Evolutionary conservation across 495 filamentous ascomycete genomes (phyloP).

Genomic region (Podospora fimiseda): DNA sequence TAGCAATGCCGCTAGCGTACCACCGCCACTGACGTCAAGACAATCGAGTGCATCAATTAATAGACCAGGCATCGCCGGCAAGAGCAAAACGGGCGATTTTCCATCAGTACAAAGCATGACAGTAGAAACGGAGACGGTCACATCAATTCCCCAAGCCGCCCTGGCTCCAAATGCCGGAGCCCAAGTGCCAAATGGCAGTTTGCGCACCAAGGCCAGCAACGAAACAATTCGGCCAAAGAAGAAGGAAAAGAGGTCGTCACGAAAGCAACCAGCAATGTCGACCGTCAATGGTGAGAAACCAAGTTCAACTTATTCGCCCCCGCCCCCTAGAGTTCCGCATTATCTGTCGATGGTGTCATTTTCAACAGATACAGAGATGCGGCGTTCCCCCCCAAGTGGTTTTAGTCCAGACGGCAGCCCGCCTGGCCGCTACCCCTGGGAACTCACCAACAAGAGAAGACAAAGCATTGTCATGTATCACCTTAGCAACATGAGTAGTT

Average conservation of each 20-base stretch:
- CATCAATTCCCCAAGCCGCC: constrained; percentile 83
- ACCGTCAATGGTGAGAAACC: constrained; percentile 63
- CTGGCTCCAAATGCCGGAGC: constrained; percentile 61
- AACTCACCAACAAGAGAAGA: constrained; percentile 9
- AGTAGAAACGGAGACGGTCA: constrained; percentile 95
- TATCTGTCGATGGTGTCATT: constrained; percentile 33
- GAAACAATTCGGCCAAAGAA: constrained; percentile 95
- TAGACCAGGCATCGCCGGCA: constrained; percentile 26
- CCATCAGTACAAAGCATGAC: constrained; percentile 88
- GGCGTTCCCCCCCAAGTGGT: constrained; percentile 27
- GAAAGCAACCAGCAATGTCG: constrained; percentile 66
- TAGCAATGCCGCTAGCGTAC: constrained; percentile 19
- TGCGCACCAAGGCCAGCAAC: constrained; percentile 79
- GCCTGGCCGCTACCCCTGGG: constrained; percentile 13
- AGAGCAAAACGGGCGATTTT: constrained; percentile 63
- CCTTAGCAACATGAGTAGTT: constrained; percentile 40
- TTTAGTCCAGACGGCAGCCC: constrained; percentile 27
- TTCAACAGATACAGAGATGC: constrained; percentile 21
- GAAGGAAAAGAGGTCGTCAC: constrained; percentile 71
- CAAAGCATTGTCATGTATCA: constrained; percentile 27
- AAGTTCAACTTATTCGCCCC: constrained; percentile 16
- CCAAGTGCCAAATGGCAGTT: constrained; percentile 59
- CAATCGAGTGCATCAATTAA: constrained; percentile 41
- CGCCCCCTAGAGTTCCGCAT: constrained; percentile 25
- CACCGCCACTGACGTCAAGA: constrained; percentile 35